These are phyloP conservation scores for Talaromyces sp. DNA, from an alignment of 2,329 filamentous ascomycete genomes.

Conservation along the genomic window DNA sequence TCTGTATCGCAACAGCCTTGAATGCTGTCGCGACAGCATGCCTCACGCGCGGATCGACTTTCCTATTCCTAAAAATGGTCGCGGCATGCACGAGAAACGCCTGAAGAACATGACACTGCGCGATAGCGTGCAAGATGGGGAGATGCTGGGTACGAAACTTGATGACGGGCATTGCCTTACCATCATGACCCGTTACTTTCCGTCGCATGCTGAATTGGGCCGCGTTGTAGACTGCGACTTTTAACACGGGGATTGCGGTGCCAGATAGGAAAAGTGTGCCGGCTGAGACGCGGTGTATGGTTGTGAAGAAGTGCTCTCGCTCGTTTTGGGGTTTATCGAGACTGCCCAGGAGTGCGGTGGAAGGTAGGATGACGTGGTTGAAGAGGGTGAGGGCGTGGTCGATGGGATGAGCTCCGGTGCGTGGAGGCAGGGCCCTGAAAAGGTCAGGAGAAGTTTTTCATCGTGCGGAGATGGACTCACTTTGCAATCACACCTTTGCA, in stretches of 20 bases:
- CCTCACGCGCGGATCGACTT: not conserved
- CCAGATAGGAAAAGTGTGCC: slow-evolving; percentile 20
- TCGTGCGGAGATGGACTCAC: not conserved
- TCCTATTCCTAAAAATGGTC: not conserved
- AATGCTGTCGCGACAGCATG: slow-evolving; percentile 16
- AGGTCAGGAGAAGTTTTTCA: not conserved
- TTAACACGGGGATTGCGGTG: slow-evolving; percentile 21
- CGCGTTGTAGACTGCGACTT: slow-evolving; percentile 21
- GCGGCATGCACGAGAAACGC: slow-evolving; percentile 15
- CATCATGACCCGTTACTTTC: slow-evolving; percentile 17
- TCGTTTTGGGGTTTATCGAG: slow-evolving; percentile 18
- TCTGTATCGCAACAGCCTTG: slow-evolving; percentile 16
- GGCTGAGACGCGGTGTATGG: slow-evolving; percentile 20
- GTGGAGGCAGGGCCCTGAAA: slow-evolving; percentile 19
- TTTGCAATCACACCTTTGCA: slow-evolving; percentile 27
- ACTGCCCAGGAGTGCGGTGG: slow-evolving; percentile 28
- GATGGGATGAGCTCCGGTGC: slow-evolving; percentile 31
- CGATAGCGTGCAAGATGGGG: slow-evolving; percentile 25
- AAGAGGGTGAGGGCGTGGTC: slow-evolving; percentile 35
- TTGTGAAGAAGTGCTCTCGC: slow-evolving; percentile 27
- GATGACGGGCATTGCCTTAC: slow-evolving; percentile 21
- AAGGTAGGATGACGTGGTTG: slow-evolving; percentile 28
- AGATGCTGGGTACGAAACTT: slow-evolving; percentile 26
- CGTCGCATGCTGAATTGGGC: slow-evolving; percentile 22
- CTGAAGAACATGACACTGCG: slow-evolving; percentile 21